Conservation (phyloP, 2,329 filamentous ascomycete species). For the Tolypocladium amazonense region DNA sequence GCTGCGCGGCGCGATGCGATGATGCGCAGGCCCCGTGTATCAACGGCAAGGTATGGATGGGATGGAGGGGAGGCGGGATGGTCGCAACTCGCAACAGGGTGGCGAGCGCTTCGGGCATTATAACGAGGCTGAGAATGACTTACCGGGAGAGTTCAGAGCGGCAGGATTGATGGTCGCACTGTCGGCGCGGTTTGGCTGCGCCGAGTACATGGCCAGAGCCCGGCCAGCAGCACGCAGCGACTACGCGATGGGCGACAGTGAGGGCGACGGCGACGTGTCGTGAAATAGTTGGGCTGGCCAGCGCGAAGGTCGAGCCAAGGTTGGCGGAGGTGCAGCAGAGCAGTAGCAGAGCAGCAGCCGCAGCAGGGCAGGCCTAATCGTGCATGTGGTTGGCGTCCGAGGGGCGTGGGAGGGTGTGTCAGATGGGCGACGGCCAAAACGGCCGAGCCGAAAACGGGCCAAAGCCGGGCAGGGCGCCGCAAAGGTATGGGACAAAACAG, state of each 20-base stretch:
- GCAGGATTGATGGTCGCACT: slow-evolving; percentile 88
- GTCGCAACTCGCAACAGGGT: slow-evolving; percentile 7
- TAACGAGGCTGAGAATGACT: slow-evolving; percentile 18
- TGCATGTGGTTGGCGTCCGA: slow-evolving; percentile 41
- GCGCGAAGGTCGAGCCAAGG: slow-evolving; percentile 15
- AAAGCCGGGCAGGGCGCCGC: not conserved
- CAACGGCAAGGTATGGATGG: not conserved
- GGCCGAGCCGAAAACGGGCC: slow-evolving; percentile 4
- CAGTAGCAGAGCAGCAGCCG: not conserved
- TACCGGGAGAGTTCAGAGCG: slow-evolving; percentile 72
- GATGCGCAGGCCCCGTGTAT: not conserved
- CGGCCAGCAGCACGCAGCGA: slow-evolving; percentile 4
- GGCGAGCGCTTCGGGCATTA: not conserved
- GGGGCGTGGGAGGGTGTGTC: slow-evolving; percentile 9
- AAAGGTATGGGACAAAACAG: not conserved
- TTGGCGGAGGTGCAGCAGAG: slow-evolving; percentile 22
- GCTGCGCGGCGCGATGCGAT: not conserved
- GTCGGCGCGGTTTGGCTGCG: slow-evolving; percentile 60
- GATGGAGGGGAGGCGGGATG: slow-evolving; percentile 4
- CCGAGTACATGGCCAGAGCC: slow-evolving; percentile 22
- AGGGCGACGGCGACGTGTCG: slow-evolving; percentile 50
- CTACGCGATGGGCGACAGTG: slow-evolving; percentile 24
- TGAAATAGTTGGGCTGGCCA: slow-evolving; percentile 45
- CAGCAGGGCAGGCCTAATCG: slow-evolving; percentile 26
- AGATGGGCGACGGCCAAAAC: slow-evolving; percentile 2